Percentiles rank a stretch among this genome's conserved stretches.
Conservation (phyloP, 2,329 filamentous ascomycete genomes). For the Colletotrichum sojae region DNA sequence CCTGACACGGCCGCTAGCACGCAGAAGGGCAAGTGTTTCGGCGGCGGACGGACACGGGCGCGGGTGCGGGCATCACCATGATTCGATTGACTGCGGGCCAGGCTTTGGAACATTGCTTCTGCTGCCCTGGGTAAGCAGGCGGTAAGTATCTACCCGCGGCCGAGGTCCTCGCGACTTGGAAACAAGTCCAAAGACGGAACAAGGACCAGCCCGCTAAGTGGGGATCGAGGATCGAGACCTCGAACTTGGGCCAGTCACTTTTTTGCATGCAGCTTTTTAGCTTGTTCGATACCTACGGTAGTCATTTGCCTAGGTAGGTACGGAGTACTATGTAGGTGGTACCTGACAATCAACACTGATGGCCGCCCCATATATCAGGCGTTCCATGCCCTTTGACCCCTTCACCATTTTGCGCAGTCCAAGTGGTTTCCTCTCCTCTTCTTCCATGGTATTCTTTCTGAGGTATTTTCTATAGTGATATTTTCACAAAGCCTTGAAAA, state of each 20-base stretch:
- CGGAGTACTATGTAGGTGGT: too few species aligned
- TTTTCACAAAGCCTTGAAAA: too few species aligned
- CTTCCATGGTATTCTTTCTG: not conserved
- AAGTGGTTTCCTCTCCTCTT: not conserved
- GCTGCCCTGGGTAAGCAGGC: not conserved
- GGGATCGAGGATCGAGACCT: conserved; percentile 16
- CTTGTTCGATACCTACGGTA: conserved; percentile 22
- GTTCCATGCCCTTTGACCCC: not conserved
- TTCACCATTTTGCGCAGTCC: not conserved
- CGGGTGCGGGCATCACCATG: not conserved
- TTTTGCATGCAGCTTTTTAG: conserved; percentile 23
- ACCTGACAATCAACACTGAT: too few species aligned
- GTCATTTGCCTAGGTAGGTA: conserved; percentile 1
- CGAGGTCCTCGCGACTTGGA: not conserved
- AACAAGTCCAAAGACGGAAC: not conserved
- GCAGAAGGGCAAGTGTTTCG: conserved; percentile 36
- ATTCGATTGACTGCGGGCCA: not conserved
- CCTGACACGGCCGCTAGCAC: conserved; percentile 31
- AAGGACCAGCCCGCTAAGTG: conserved; percentile 21
- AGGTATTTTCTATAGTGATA: not conserved
- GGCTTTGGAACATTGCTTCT: not conserved
- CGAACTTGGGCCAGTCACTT: conserved; percentile 18
- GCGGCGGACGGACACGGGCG: conserved; percentile 7
- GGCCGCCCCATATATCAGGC: conserved; percentile 17
- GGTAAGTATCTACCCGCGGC: too few species aligned